A percentile compares a stretch with the other conserved stretches of the same genome.
phyloP scores from a whole-genome alignment of 371 early-diverging fungal species.

The Mortierella sp. region DNA sequence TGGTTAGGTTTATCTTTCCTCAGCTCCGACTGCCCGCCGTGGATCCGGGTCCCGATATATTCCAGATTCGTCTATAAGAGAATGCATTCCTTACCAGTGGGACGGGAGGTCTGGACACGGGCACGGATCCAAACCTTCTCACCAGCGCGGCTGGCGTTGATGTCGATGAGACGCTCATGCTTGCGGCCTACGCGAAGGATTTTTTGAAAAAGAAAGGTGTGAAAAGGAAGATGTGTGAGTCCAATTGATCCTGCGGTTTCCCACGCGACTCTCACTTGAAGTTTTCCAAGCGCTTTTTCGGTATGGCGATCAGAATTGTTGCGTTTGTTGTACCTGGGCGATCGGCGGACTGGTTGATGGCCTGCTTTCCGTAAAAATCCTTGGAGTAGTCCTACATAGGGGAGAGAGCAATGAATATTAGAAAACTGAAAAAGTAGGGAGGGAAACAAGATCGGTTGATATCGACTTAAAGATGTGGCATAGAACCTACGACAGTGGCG shows the following conservation, averaged over 20 bases:
- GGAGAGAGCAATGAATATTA: background rate
- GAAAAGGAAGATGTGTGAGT: background rate
- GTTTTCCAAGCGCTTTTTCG: background rate
- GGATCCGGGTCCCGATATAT: background rate
- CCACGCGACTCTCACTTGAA: background rate
- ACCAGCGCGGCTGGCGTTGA: constrained; percentile 76
- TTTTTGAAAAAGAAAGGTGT: too few species aligned
- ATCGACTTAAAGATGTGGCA: background rate
- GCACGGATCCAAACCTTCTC: constrained; percentile 88
- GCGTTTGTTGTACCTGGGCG: constrained; percentile 67
- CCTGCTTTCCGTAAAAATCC: constrained; percentile 90
- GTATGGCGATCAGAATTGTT: background rate
- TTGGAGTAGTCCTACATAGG: constrained; percentile 77
- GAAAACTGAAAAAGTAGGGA: background rate
- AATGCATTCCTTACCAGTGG: constrained; percentile 71
- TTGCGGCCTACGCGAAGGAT: constrained; percentile 57
- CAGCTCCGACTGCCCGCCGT: background rate
- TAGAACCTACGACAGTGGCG: constrained; percentile 60
- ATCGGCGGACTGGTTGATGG: constrained; percentile 88
- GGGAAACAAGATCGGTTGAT: background rate
- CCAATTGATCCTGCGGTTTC: background rate
- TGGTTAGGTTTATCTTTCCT: background rate
- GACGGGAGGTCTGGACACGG: constrained; percentile 91
- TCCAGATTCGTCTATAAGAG: background rate
- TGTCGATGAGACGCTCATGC: constrained; percentile 66